Base-by-base conservation (phyloP, 768 basidiomycete genomes). In the Leccinum disarticulatum region DNA sequence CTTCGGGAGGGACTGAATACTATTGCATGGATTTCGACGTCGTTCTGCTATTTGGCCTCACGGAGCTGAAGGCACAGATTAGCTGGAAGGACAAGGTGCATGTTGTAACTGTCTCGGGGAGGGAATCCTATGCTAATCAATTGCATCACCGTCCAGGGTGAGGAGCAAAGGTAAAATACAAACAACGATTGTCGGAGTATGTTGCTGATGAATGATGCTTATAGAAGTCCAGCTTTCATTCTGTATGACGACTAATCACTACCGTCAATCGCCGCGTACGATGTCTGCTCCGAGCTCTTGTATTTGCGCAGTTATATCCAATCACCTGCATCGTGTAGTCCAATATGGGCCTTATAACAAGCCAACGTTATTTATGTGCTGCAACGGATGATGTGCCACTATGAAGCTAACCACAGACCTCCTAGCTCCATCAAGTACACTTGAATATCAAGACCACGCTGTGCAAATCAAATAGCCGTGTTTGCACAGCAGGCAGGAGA, bases 51-150 rank as follows among this genome's bases (percentile, higher is more conserved):
- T 77, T 80, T 51, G 81, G 80, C 1, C 56, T 75, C 10, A 78
- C 79, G 0, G 81, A 82, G 55, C 59, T 81, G 33, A 77, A 79
- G 59, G 81, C 80, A 0, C 76, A 80, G 36, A 73, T 80, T 28
- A 64, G 70, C 2, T 82, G 81, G 81, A 65, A 63, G 10, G 74
- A 81, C 8, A 38, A 7, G 61, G 67, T 67, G 10, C 33, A 62
- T 52, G 36, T 19, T 25, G 4, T 33, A 11, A 25, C 52, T 4
- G 1, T 14, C 3, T 4, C 1, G 8, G n/a, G 8, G 35, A 28
- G 1, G 10, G 22, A 27, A 15, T 8, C 4, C 17, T n/a, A 10
- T 2, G 38, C 17, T 15, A 19, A n/a, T 0, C 10, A 17, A 17
- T 19, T 19, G 19, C 25, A 28, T 57, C 3, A 46, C 30, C 6